Evolutionary conservation across 1,139 yeast genomes (phyloP), one percentile per base, ranked within the genome.

Genomic region (Magnusiomyces paraingens): DNA sequence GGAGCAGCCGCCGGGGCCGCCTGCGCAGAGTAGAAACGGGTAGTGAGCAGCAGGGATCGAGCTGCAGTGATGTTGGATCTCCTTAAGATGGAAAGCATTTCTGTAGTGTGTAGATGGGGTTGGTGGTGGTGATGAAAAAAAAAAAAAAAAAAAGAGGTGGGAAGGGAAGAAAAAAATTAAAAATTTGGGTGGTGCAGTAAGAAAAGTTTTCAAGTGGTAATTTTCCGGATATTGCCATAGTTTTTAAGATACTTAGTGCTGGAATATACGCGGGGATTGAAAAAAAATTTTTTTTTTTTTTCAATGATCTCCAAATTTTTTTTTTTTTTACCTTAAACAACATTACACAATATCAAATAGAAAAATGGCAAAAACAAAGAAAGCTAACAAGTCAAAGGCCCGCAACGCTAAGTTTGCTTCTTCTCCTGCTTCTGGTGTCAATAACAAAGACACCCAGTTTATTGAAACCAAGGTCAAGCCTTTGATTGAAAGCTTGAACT

Each of bases 381-480:
- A 26, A 26, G 32, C 8, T 26, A 26, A 26, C 8, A 26, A 26
- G 8, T 26, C 32, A 4, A 26, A 26, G 32, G 32, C 32, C 8
- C 32, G 32, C 8, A 26, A 26, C 8, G 32, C 32, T 5, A 26
- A 26, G 32, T 26, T 26, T 26, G 32, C 32, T 26, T 26, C 32
- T 8, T 4, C 32, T 26, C 32, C 32, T 5, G 4, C 8, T 4
- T 26, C 32, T 59, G 68, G 55, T 52, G 52, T 43, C 29, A 55
- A 55, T 32, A 51, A 47, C 17, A 78, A 77, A 56, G 85, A 80
- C 60, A 83, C 77, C 50, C 66, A 65, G 29, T 67, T 81, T 20
- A 76, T 82, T 49, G 73, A 75, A 50, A 77, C 78, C 56, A 85
- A 83, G 64, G 78, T 89, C 57, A 66, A 79, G 43, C 94, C 96